Conservation (phyloP, 495 filamentous ascomycete species). For the Neurospora sp. region DNA sequence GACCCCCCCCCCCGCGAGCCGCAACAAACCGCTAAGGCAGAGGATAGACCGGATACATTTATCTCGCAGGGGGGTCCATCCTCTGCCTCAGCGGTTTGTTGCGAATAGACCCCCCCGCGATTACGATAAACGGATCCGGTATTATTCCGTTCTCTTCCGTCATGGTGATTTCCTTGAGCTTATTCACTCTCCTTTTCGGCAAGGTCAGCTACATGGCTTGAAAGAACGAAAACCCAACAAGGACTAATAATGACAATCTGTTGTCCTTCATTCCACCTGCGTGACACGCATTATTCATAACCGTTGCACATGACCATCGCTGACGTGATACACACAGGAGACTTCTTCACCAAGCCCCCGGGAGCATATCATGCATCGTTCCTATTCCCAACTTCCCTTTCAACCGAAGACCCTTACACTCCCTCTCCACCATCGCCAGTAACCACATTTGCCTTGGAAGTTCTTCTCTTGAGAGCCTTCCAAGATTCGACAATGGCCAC, state of each 20-base stretch:
- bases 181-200: too few relatives aligned
- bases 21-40: too few relatives aligned
- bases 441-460: background rate
- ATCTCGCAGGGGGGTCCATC: too few relatives aligned
- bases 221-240: background rate
- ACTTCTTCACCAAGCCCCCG: background rate
- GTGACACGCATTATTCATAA: background rate
- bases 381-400: background rate
- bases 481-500: constrained; percentile 52
- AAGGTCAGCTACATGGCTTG: background rate
- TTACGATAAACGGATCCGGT: too few relatives aligned
- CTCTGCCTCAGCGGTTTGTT: too few relatives aligned
- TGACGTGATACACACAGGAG: background rate
- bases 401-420: background rate
- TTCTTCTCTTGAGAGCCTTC: constrained; percentile 51
- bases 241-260: background rate
- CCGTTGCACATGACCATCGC: background rate
- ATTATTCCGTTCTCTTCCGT: too few relatives aligned
- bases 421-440: background rate
- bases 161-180: too few relatives aligned
- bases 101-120: too few relatives aligned
- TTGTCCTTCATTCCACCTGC: background rate
- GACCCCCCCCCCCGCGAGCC: too few relatives aligned
- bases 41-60: too few relatives aligned
- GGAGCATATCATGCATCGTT: background rate